A percentile compares a stretch with the other conserved stretches of the same genome.
These are phyloP conservation scores for Penicillium sclerotiorum DNA, from an alignment of 2,329 filamentous ascomycete genomes.

Conservation along the genomic window DNA sequence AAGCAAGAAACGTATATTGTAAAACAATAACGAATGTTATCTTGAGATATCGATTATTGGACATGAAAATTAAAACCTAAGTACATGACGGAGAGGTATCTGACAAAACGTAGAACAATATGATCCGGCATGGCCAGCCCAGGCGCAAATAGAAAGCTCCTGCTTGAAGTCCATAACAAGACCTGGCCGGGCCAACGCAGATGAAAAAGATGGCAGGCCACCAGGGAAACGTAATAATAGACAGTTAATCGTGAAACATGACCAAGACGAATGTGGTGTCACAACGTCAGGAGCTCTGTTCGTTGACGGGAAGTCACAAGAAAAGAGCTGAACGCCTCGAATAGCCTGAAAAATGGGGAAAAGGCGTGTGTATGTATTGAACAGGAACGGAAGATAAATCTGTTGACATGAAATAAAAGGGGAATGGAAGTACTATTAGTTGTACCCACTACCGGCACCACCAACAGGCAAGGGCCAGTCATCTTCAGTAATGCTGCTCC, in stretches of 20 bases:
- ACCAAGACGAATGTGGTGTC: constrained; percentile 27
- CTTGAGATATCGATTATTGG: constrained; percentile 20
- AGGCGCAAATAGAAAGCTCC: too few relatives aligned
- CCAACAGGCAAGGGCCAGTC: constrained; percentile 75
- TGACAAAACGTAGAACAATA: constrained; percentile 26
- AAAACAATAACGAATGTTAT: neutral
- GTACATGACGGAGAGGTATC: constrained; percentile 40
- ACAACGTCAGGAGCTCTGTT: constrained; percentile 24
- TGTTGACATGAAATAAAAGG: constrained; percentile 1
- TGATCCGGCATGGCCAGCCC: too few relatives aligned
- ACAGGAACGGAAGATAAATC: constrained; percentile 5
- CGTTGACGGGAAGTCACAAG: constrained; percentile 18
- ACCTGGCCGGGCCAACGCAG: constrained; percentile 4
- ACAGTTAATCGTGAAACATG: constrained; percentile 30
- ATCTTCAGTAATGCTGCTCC: constrained; percentile 98
- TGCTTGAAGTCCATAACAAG: constrained; percentile 10
- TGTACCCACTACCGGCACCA: constrained; percentile 38
- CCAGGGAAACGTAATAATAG: constrained; percentile 10
- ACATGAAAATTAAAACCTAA: constrained; percentile 28
- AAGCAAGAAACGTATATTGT: too few relatives aligned
- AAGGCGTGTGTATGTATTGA: constrained; percentile 17
- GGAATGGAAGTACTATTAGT: constrained; percentile 20
- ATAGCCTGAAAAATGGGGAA: constrained; percentile 6
- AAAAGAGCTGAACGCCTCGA: constrained; percentile 11
- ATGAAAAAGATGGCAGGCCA: constrained; percentile 10